phyloP scores from a whole-genome alignment of 2,329 filamentous ascomycete genomes.

The Phaeosphaeria sp. region DNA sequence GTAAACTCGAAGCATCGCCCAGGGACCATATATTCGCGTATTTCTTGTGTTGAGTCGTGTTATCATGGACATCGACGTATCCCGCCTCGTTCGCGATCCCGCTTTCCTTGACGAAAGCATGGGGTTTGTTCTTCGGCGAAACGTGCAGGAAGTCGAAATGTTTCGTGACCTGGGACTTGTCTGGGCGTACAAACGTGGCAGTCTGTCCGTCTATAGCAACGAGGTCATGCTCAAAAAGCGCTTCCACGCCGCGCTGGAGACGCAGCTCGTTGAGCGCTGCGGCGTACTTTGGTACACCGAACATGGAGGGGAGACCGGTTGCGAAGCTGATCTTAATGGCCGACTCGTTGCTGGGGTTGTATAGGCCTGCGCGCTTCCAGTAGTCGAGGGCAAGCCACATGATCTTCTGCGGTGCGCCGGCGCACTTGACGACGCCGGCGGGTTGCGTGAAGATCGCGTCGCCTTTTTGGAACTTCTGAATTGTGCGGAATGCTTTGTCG shows the following conservation, averaged over 20 bases:
- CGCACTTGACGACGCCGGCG: conserved; percentile 49
- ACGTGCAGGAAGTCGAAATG: conserved; percentile 49
- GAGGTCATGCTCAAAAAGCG: conserved; percentile 49
- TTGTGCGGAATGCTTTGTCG: conserved; percentile 45
- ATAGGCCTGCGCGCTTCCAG: conserved; percentile 46
- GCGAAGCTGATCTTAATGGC: conserved; percentile 48
- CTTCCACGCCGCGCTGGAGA: conserved; percentile 45
- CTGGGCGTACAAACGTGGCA: conserved; percentile 40
- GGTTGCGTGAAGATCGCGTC: conserved; percentile 50
- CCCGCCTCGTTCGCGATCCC: conserved; percentile 44
- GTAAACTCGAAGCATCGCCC: conserved; percentile 47
- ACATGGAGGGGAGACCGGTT: conserved; percentile 50
- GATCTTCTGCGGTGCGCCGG: conserved; percentile 50
- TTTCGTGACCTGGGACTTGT: conserved; percentile 35
- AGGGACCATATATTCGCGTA: conserved; percentile 49
- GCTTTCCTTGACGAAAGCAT: conserved; percentile 47
- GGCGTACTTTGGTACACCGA: conserved; percentile 50
- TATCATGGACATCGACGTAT: conserved; percentile 47
- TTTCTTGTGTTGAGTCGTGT: conserved; percentile 47
- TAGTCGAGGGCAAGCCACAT: conserved; percentile 52
- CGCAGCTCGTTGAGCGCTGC: conserved; percentile 45
- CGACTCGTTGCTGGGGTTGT: conserved; percentile 36
- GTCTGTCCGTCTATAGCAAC: conserved; percentile 47
- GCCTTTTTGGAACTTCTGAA: conserved; percentile 42
- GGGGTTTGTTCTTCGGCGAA: conserved; percentile 48